phyloP scores from a whole-genome alignment of 2,329 filamentous ascomycete genomes.

The Fusarium scirpi region DNA sequence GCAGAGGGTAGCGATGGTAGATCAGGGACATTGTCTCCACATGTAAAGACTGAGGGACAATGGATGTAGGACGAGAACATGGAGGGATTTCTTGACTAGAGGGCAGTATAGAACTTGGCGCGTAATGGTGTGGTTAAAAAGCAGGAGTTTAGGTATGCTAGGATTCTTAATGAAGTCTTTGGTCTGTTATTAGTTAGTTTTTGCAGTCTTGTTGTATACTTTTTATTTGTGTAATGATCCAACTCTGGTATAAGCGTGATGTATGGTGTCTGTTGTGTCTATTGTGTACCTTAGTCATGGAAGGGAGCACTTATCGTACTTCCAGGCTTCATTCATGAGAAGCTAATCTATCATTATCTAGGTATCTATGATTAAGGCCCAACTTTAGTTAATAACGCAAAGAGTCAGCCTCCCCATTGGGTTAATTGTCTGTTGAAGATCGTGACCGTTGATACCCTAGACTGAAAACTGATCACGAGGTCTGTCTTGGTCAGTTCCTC shows the following conservation, averaged over 20 bases:
- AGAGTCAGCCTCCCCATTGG: neutral
- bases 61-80: neutral
- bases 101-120: neutral
- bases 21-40: neutral
- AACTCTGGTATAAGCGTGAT: too few relatives aligned
- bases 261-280: too few relatives aligned
- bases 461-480: constrained; percentile 18
- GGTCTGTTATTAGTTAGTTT: neutral
- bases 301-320: neutral
- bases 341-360: neutral
- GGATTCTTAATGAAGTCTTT: neutral
- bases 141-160: neutral
- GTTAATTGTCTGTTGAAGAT: constrained; percentile 14
- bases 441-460: constrained; percentile 25
- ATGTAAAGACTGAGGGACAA: constrained; percentile 9
- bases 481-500: constrained; percentile 23
- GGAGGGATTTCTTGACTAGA: neutral
- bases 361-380: neutral
- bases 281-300: neutral
- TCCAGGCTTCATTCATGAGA: neutral
- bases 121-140: neutral
- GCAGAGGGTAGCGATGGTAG: neutral
- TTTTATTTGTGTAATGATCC: too few relatives aligned
- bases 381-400: neutral
- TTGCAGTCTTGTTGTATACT: neutral